Evolutionary conservation across 352 stramenopile genomes (phyloP).

Genomic region (Thalassiosira hispida): DNA sequence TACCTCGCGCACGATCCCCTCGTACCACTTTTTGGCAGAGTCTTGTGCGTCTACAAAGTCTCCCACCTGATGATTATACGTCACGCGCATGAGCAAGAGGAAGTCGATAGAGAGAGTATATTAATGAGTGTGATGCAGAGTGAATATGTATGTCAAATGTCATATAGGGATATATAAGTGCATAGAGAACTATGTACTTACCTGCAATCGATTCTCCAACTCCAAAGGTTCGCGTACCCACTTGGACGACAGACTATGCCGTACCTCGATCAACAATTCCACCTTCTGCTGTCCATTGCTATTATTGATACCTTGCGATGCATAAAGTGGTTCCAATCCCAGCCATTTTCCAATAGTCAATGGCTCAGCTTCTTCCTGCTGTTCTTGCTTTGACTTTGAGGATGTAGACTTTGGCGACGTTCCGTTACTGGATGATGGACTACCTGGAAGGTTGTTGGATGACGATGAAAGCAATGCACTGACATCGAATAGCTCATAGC

Average conservation of each 20-base stretch:
- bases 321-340: conserved; percentile 32
- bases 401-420: not conserved
- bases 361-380: conserved; percentile 12
- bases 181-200: conserved; percentile 15
- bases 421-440: not conserved
- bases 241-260: conserved; percentile 37
- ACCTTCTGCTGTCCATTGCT: conserved; percentile 18
- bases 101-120: too few species aligned
- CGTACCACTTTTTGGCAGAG: conserved; percentile 79
- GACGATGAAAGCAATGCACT: not conserved
- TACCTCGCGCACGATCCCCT: conserved; percentile 73
- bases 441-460: not conserved
- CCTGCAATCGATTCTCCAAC: conserved; percentile 64
- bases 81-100: not conserved
- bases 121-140: too few species aligned
- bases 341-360: conserved; percentile 66
- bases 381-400: conserved; percentile 10
- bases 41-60: conserved; percentile 85
- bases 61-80: conserved; percentile 54
- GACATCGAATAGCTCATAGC: conserved; percentile 73
- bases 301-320: not conserved
- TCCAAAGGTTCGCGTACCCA: conserved; percentile 67
- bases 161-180: too few species aligned
- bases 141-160: too few species aligned
- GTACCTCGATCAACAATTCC: conserved; percentile 70